phyloP scores from a whole-genome alignment of 192 early-diverging fungal species.

The Pilobolus umbonatus region DNA sequence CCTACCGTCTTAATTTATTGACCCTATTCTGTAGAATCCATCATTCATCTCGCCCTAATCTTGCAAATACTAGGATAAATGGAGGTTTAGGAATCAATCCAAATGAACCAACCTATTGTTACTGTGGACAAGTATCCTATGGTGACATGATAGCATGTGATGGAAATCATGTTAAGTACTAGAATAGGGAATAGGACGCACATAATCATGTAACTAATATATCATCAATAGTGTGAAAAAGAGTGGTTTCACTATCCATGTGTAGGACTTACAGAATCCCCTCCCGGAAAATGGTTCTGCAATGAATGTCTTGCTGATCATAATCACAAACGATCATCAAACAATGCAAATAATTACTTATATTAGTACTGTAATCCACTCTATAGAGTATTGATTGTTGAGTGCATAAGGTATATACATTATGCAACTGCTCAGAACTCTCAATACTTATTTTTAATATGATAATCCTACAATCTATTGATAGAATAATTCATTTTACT shows the following conservation, averaged over 20 bases:
- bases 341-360: no score
- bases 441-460: no score
- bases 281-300: conserved; percentile 86
- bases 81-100: conserved; percentile 75
- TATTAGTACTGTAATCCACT: no score
- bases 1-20: not conserved
- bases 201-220: not conserved
- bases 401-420: no score
- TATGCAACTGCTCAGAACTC: no score
- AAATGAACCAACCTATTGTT: conserved; percentile 86
- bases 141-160: conserved; percentile 89
- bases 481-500: no score
- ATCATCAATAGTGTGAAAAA: conserved; percentile 53
- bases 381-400: no score
- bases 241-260: conserved; percentile 93
- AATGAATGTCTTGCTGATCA: conserved; percentile 54
- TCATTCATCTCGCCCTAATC: conserved; percentile 32
- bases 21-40: conserved; percentile 12
- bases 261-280: conserved; percentile 74
- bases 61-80: not conserved
- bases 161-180: conserved; percentile 53
- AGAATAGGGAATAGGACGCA: not conserved
- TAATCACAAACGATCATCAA: no score
- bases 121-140: conserved; percentile 81
- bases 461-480: no score